Evolutionary conservation across 176 grass and related monocot species (phyloP).

Genomic region (Alopecurus myosuroides): DNA sequence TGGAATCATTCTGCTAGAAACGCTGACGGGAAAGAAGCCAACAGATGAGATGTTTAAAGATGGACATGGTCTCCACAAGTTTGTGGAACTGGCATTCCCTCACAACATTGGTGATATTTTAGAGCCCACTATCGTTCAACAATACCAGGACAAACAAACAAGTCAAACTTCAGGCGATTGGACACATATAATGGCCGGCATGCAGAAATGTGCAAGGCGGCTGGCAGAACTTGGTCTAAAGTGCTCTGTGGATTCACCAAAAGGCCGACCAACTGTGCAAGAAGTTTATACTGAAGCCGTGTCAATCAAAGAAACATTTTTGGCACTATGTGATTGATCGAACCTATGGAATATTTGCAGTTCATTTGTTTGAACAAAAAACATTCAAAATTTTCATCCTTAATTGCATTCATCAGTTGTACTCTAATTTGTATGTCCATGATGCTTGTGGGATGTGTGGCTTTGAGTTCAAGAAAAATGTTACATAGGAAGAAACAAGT

Average conservation of each 20-base stretch:
- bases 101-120: slow-evolving; percentile 11
- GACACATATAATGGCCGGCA: background rate
- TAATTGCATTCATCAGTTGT: background rate
- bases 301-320: slow-evolving; percentile 10
- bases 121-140: background rate
- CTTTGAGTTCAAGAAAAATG: background rate
- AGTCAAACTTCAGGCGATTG: background rate
- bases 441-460: background rate
- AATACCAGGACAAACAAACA: background rate
- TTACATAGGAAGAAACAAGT: background rate
- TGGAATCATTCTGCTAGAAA: slow-evolving; percentile 27
- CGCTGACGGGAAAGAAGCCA: background rate
- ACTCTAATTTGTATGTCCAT: background rate
- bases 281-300: background rate
- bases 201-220: background rate
- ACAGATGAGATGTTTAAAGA: background rate
- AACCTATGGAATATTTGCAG: background rate
- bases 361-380: background rate
- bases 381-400: background rate
- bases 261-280: slow-evolving; percentile 8
- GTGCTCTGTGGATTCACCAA: slow-evolving; percentile 3
- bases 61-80: background rate
- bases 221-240: background rate
- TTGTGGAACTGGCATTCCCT: background rate
- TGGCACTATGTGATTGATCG: background rate